Evolutionary conservation across 1,284 basidiomycete genomes (phyloP), one percentile per base, ranked within the genome.

Genomic region (Phellinidium pouzarii): DNA sequence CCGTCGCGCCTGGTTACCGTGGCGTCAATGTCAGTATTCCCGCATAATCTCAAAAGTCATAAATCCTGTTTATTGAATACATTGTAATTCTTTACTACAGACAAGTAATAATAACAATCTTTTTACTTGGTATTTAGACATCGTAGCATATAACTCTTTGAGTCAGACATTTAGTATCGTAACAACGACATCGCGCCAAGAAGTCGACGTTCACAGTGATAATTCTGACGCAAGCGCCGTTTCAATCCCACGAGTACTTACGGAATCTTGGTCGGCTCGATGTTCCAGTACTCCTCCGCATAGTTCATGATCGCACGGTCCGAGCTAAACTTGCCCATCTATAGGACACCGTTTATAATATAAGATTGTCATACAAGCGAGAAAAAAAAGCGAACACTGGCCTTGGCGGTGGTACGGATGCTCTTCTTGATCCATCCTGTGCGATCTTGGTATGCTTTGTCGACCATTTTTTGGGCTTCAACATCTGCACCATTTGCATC

Each of bases 311-410:
- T 93, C 2, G 90, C 89, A 52, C 93, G 80, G 66, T 95, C 93
- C 40, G 88, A 91, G 66, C 89, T 91, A 74, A 95, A 95, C 66
- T 93, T 92, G 68, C 91, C 92, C 92, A 94, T 95, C 80, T 89
- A 65, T 59, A 64, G 42, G 23, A 23, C 5, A 50, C 38, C 9
- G 37, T 38, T 22, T 22, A 25, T 3, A 31, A 12, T 14, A 17
- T 17, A 9, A 27, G 25, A 5, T 37, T 9, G 27, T 19, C 20
- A 42, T n/a, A 14, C 14, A 41, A 37, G 2, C 23, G 8, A 5
- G 26, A 22, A 12, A 17, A 42, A 17, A 29, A 54, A 44, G 8
- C 19, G 37, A 22, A 9, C 4, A 52, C 69, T 25, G 50, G 79
- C 83, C 75, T 85, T 87, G 27, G 87, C 88, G 0, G 85, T 80